Evolutionary conservation across 2,329 filamentous ascomycete species (phyloP).

Genomic region (Curvularia eragrostidis): DNA sequence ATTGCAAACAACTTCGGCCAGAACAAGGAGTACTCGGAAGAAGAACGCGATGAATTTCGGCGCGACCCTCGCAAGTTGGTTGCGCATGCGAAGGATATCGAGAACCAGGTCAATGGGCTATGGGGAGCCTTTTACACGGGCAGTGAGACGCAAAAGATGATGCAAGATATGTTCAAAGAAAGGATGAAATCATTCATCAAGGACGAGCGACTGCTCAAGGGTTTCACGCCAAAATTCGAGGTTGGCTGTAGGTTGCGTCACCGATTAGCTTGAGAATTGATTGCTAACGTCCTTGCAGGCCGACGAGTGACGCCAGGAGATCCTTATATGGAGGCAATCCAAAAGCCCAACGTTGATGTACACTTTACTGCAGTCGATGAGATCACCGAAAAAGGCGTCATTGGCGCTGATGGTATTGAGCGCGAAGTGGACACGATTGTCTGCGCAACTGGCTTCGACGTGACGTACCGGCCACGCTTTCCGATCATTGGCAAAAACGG

Average conservation of each 20-base stretch:
- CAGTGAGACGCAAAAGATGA: slow-evolving; percentile 50
- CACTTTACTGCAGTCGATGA: slow-evolving; percentile 57
- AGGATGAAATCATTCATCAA: slow-evolving; percentile 61
- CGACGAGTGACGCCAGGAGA: slow-evolving; percentile 58
- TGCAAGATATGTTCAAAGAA: slow-evolving; percentile 48
- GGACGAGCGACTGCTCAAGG: slow-evolving; percentile 57
- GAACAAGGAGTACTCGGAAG: slow-evolving; percentile 54
- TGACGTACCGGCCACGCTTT: slow-evolving; percentile 53
- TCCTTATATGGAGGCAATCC: slow-evolving; percentile 60
- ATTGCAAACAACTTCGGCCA: slow-evolving; percentile 56
- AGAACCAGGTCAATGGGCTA: slow-evolving; percentile 56
- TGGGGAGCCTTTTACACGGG: slow-evolving; percentile 57
- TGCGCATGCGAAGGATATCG: slow-evolving; percentile 55
- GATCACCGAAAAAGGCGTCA: slow-evolving; percentile 56
- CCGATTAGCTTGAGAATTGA: background rate
- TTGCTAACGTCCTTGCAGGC: slow-evolving; percentile 22
- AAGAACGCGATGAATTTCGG: slow-evolving; percentile 54
- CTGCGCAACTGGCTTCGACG: slow-evolving; percentile 56
- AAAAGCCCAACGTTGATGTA: slow-evolving; percentile 59
- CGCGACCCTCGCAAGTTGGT: slow-evolving; percentile 52
- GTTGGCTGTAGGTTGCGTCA: slow-evolving; percentile 49
- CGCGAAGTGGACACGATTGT: slow-evolving; percentile 54
- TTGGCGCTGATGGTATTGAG: slow-evolving; percentile 53
- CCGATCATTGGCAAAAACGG: slow-evolving; percentile 53
- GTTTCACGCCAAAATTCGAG: slow-evolving; percentile 56